Evolutionary conservation across 108 stramenopile species (phyloP).

Genomic region (Schizochytrium sp.): DNA sequence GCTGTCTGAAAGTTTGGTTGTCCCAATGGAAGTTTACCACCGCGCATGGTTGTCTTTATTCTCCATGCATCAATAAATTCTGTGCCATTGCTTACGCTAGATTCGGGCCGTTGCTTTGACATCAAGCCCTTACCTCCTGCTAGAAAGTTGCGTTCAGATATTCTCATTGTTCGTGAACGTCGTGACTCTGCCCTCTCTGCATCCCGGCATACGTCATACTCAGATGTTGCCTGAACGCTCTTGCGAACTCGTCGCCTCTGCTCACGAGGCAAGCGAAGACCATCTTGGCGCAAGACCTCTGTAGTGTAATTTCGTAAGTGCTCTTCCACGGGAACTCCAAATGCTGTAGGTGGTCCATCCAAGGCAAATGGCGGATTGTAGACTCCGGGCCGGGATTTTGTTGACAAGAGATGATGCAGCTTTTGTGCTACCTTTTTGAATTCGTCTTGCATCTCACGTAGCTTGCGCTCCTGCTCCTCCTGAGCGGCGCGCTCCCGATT

Average conservation of each 20-base stretch:
- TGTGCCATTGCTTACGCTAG: not conserved
- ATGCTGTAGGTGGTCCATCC: slow-evolving; percentile 68
- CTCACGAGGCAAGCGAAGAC: not conserved
- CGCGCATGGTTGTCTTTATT: slow-evolving; percentile 25
- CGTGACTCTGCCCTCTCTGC: slow-evolving; percentile 39
- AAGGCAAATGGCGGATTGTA: slow-evolving; percentile 71
- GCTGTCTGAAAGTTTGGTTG: slow-evolving; percentile 4
- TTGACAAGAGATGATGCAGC: slow-evolving; percentile 75
- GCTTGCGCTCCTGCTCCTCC: slow-evolving; percentile 60
- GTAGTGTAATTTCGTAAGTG: slow-evolving; percentile 20
- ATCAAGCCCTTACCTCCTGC: slow-evolving; percentile 40
- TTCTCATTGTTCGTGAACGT: slow-evolving; percentile 57
- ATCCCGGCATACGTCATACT: slow-evolving; percentile 34
- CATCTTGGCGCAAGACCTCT: slow-evolving; percentile 43
- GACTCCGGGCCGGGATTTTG: slow-evolving; percentile 70
- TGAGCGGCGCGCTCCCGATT: slow-evolving; percentile 63
- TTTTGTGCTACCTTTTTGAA: slow-evolving; percentile 71
- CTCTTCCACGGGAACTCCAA: slow-evolving; percentile 64
- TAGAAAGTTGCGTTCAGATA: slow-evolving; percentile 16
- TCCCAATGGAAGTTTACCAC: not conserved
- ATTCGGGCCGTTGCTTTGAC: not conserved
- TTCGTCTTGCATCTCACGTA: slow-evolving; percentile 57
- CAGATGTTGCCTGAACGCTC: slow-evolving; percentile 33
- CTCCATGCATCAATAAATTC: slow-evolving; percentile 38
- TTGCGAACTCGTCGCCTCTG: slow-evolving; percentile 16